These are phyloP conservation scores for Dictyostelium citrinum DNA, from an alignment of 78 protist genomes.

Conservation along the genomic window DNA sequence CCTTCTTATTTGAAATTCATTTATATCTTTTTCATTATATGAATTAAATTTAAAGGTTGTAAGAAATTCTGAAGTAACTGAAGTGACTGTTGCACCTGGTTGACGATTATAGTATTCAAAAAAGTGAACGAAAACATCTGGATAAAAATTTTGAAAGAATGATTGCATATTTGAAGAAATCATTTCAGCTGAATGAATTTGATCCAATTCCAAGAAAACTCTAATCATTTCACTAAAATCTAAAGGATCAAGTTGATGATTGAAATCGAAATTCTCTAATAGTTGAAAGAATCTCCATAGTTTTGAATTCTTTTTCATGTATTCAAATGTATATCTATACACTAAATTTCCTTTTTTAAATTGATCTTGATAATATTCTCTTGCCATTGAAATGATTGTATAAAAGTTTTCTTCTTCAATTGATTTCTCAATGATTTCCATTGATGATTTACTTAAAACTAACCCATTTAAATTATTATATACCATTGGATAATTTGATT, in stretches of 20 bases:
- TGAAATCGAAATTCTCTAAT: not conserved
- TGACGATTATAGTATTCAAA: not conserved
- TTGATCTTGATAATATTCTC: not conserved
- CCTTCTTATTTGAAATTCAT: not conserved
- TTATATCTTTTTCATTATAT: not conserved
- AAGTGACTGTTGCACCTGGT: not conserved
- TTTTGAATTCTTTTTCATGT: not conserved
- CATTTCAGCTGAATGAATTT: constrained; percentile 5
- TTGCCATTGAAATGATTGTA: not conserved
- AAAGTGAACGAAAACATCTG: not conserved
- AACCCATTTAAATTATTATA: not conserved
- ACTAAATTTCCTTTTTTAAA: not conserved
- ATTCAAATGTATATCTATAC: not conserved
- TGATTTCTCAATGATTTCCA: not conserved
- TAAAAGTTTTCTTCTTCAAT: not conserved
- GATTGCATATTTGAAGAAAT: not conserved
- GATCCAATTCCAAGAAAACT: not conserved
- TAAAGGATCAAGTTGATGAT: not conserved
- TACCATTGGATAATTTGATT: not conserved
- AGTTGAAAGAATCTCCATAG: not conserved
- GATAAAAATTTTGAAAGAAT: not conserved
- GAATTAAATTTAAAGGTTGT: not conserved
- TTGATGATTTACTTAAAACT: not conserved
- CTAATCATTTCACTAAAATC: not conserved
- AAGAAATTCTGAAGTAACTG: not conserved